A percentile compares a stretch with the other conserved stretches of the same genome.
These are phyloP conservation scores for Macrophomina tecta DNA, from an alignment of 2,329 filamentous ascomycete species.

Conservation along the genomic window DNA sequence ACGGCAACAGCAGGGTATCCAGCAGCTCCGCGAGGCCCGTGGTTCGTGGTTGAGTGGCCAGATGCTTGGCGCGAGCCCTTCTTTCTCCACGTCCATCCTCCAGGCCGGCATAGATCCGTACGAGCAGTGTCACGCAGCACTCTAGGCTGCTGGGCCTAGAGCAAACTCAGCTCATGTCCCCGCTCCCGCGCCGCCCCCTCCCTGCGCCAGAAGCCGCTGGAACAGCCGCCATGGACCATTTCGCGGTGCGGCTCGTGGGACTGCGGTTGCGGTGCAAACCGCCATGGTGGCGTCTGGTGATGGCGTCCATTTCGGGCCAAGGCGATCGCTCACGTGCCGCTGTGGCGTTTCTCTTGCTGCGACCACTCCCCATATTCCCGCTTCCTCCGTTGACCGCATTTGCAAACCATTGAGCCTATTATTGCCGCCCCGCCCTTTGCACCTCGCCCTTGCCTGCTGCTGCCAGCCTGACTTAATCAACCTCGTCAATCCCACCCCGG, in stretches of 20 bases:
- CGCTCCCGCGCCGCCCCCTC: background rate
- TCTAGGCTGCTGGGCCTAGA: conserved; percentile 1
- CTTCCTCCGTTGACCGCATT: conserved; percentile 17
- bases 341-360: conserved; percentile 19
- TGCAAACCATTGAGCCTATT: conserved; percentile 19
- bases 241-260: background rate
- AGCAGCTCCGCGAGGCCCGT: background rate
- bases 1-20: background rate
- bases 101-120: conserved; percentile 20
- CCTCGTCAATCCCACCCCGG: conserved; percentile 2
- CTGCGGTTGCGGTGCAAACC: background rate
- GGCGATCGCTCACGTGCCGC: conserved; percentile 19
- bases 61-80: conserved; percentile 8
- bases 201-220: conserved; percentile 1
- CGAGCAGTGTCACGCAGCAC: conserved; percentile 14
- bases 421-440: conserved; percentile 11
- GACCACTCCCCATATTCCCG: conserved; percentile 11
- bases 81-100: background rate
- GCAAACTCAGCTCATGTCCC: background rate
- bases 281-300: conserved; percentile 7
- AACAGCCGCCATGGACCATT: background rate
- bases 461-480: conserved; percentile 16
- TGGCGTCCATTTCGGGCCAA: background rate
- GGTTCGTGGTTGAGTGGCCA: conserved; percentile 12
- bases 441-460: conserved; percentile 22